Evolutionary conservation across 805 yeast species (phyloP).

Genomic region (Metschnikowia henanensis): DNA sequence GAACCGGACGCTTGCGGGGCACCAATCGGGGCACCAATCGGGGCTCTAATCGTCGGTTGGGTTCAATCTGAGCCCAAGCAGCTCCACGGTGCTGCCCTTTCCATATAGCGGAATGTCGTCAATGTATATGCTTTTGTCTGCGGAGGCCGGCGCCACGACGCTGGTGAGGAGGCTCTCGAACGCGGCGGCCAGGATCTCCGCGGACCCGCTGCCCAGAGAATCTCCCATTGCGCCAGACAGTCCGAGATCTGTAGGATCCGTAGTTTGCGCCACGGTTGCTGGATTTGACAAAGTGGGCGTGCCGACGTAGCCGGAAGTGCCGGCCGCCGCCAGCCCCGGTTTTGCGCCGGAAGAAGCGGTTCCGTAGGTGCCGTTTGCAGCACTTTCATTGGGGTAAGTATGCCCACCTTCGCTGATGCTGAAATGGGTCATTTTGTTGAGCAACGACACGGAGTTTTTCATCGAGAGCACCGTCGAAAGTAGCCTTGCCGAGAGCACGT

Average conservation of each 20-base stretch:
- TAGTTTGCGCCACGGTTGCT: constrained; percentile 17
- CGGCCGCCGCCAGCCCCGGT: constrained; percentile 5
- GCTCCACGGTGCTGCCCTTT: constrained; percentile 39
- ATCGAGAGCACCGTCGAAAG: constrained; percentile 35
- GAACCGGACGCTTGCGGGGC: neutral
- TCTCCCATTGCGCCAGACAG: constrained; percentile 12
- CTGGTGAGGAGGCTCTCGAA: constrained; percentile 32
- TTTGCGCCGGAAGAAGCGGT: constrained; percentile 3
- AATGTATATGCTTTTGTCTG: constrained; percentile 27
- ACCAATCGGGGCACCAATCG: too few relatives aligned
- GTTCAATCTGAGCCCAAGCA: constrained; percentile 32
- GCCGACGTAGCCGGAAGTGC: constrained; percentile 10
- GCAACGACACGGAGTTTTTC: constrained; percentile 32
- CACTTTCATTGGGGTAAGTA: constrained; percentile 20
- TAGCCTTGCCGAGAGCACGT: constrained; percentile 66
- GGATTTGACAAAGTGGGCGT: constrained; percentile 20
- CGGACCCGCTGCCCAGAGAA: constrained; percentile 17
- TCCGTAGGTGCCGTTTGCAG: constrained; percentile 3
- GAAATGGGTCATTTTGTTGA: constrained; percentile 33
- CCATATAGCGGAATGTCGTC: constrained; percentile 42
- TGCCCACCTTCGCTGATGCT: constrained; percentile 38
- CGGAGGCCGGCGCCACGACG: constrained; percentile 20
- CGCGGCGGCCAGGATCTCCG: constrained; percentile 25
- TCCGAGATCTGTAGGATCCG: constrained; percentile 14
- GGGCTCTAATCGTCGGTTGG: constrained; percentile 16